Evolutionary conservation across 2,329 filamentous ascomycete species (phyloP), one percentile per base, ranked within the genome.

Genomic region (Colletotrichum salicis): DNA sequence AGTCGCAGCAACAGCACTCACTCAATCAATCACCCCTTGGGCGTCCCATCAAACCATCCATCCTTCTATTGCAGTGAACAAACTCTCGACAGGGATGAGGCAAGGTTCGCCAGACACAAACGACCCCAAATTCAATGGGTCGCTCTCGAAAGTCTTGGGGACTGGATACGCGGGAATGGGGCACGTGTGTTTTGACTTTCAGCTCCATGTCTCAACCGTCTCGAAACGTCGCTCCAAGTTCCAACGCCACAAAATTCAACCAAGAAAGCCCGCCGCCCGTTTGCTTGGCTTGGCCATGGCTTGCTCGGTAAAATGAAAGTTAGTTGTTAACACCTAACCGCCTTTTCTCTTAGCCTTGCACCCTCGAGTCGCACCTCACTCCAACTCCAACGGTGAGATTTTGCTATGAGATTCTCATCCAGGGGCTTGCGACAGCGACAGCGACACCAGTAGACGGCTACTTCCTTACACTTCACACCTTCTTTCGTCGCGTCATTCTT

Each of bases 181-280:
- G 37, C 58, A 60, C 37, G 58, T 29, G 37, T 31, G 24, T 60
- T 60, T 60, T 60, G 19, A 56, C 51, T 64, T 64, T 56, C 13
- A 45, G 51, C 33, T 64, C 15, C 51, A 31, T n/a, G 58, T 60
- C 58, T 60, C 58, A 48, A 45, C 35, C 51, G 60, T 64, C 51
- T 64, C 51, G 19, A 55, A 64, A 55, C 51, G 22, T 33, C 22
- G 48, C 33, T 55, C 61, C 48, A 41, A 4, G 37, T 41, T 41
- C 52, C 22, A 7, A 13, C 52, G 52, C 52, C 52, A 55, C 22
- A 55, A 29, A 29, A 27, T 19, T 11, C 11, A 24, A 24, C 27
- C 12, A 55, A 41, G 37, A 41, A 41, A 41, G 37, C 37, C 37
- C 22, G 60, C 60, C 31, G 33, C 31, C 55, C 12, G 27, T 27